Conservation (phyloP, 345 rosid genomes). For the Streptanthus diversifolius region DNA sequence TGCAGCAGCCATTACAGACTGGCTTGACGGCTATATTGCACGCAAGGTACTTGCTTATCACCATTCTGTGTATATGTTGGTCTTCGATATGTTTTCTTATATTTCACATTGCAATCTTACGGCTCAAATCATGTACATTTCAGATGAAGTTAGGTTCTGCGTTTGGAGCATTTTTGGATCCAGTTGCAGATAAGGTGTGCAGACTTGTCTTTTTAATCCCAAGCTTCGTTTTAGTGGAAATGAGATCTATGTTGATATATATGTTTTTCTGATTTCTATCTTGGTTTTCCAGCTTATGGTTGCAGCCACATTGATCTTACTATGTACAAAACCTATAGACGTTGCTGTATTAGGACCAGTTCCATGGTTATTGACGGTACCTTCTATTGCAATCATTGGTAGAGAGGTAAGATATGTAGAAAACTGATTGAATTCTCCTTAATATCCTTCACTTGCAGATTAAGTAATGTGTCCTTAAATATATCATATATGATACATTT, state of each 20-base stretch:
- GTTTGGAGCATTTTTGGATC: constrained; percentile 99
- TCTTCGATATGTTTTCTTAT: neutral
- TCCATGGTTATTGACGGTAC: constrained; percentile 85
- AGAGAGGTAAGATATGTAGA: constrained; percentile 64
- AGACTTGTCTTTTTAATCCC: neutral
- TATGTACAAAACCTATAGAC: constrained; percentile 75
- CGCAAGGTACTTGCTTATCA: constrained; percentile 56
- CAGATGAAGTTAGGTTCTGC: constrained; percentile 86
- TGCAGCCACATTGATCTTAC: constrained; percentile 83
- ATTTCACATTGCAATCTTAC: neutral
- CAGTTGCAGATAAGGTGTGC: constrained; percentile 98
- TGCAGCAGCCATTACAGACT: constrained; percentile 89
- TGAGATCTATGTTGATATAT: neutral
- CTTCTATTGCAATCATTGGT: constrained; percentile 86
- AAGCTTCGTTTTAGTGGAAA: neutral
- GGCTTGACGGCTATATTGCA: constrained; percentile 99
- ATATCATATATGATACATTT: neutral
- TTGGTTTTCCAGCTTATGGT: constrained; percentile 79
- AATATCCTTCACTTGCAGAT: neutral
- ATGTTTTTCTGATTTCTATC: constrained; percentile 10
- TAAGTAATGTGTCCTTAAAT: neutral
- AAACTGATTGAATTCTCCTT: neutral
- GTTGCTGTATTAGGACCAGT: constrained; percentile 51
- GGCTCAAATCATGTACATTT: constrained; percentile 21
- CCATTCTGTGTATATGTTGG: neutral